phyloP scores from a whole-genome alignment of 495 filamentous ascomycete genomes.

The Penicillium canariense region DNA sequence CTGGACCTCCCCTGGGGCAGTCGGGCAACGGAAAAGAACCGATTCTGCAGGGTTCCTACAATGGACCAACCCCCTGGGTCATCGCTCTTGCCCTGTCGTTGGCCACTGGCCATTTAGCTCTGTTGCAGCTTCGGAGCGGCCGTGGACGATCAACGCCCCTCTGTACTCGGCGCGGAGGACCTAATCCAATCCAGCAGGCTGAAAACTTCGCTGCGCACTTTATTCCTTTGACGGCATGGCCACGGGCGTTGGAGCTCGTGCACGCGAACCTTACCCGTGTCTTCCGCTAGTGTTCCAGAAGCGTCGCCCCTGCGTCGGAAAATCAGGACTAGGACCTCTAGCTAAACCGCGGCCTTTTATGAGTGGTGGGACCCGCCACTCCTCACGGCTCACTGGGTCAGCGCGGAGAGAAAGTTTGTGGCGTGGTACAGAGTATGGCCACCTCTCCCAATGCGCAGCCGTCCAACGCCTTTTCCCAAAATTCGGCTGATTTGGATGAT shows the following conservation, averaged over 20 bases:
- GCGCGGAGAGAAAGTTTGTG: slow-evolving; percentile 14
- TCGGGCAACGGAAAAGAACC: neutral
- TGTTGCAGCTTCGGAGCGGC: neutral
- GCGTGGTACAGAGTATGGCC: neutral
- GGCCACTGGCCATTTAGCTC: neutral
- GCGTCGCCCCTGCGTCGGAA: slow-evolving; percentile 16
- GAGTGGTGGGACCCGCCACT: neutral
- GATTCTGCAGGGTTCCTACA: slow-evolving; percentile 4
- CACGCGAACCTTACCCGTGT: slow-evolving; percentile 11
- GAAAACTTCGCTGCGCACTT: neutral
- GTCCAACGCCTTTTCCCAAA: slow-evolving; percentile 2
- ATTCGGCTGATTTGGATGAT: neutral
- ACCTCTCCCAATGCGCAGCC: neutral
- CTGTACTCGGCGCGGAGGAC: slow-evolving; percentile 5
- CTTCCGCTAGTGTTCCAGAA: slow-evolving; percentile 24
- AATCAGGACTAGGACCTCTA: neutral
- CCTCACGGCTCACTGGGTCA: neutral
- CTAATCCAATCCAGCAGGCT: neutral
- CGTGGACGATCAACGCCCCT: neutral
- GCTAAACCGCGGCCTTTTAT: neutral
- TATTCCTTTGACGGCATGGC: neutral
- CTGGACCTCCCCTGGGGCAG: neutral
- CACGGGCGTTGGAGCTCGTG: neutral
- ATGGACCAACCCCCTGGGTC: neutral
- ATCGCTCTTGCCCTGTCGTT: neutral